Percentiles rank a stretch among this genome's conserved stretches.
These are phyloP conservation scores for Paraglomus brasilianum DNA, from an alignment of 192 early-diverging fungal genomes.

Conservation along the genomic window DNA sequence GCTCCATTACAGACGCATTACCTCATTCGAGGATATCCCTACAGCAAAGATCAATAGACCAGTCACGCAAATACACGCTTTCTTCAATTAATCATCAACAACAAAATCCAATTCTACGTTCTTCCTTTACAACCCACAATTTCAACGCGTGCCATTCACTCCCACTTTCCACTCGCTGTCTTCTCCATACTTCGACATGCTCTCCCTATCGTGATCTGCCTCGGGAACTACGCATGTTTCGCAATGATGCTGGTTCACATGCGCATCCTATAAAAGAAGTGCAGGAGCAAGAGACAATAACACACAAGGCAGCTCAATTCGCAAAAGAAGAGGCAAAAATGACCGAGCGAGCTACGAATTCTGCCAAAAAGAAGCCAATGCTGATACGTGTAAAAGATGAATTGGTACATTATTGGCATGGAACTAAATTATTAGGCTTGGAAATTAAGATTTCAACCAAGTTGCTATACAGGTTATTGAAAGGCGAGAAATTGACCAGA, in stretches of 20 bases:
- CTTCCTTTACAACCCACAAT: neutral
- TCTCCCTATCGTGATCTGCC: neutral
- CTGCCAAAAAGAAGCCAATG: conserved; percentile 53
- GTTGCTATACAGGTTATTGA: conserved; percentile 69
- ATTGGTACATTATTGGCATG: conserved; percentile 88
- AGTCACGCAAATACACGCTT: too few relatives aligned
- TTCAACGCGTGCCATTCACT: neutral
- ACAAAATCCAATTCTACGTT: too few relatives aligned
- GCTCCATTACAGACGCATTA: too few relatives aligned
- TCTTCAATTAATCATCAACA: too few relatives aligned
- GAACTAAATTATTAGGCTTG: conserved; percentile 83
- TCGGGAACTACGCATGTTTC: neutral
- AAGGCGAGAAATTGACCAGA: conserved; percentile 76
- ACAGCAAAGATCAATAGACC: too few relatives aligned
- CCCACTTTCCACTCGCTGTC: neutral
- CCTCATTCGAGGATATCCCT: too few relatives aligned
- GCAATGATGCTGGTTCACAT: neutral
- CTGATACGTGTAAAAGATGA: conserved; percentile 85
- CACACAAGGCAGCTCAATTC: conserved; percentile 9
- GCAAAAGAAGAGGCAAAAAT: conserved; percentile 17
- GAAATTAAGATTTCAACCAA: conserved; percentile 84
- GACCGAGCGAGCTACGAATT: conserved; percentile 5
- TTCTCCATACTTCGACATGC: neutral
- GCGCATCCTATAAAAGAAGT: neutral
- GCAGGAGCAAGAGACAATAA: neutral